These are phyloP conservation scores for Moricandia arvensis DNA, from an alignment of 345 rosid species.

Conservation along the genomic window DNA sequence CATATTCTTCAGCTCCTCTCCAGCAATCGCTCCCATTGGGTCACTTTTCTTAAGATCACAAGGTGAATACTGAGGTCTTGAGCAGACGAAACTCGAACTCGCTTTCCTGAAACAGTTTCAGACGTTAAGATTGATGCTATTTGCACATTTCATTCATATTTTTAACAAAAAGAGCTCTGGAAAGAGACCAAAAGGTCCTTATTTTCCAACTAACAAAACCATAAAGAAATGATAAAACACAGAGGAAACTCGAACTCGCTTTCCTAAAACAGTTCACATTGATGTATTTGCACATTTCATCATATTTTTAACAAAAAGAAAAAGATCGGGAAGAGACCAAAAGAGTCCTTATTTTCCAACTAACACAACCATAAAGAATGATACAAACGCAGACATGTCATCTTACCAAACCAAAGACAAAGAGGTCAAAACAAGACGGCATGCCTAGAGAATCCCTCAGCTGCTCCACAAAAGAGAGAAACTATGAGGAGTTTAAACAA, in stretches of 20 bases:
- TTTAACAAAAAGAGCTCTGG: conserved; percentile 34
- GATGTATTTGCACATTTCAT: conserved; percentile 46
- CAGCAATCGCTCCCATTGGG: conserved; percentile 78
- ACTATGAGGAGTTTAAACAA: neutral
- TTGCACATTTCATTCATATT: conserved; percentile 42
- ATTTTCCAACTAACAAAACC: conserved; percentile 51
- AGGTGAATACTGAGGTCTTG: conserved; percentile 28
- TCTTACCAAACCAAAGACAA: conserved; percentile 40
- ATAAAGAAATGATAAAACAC: conserved; percentile 38
- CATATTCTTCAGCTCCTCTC: conserved; percentile 65
- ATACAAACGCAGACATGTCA: conserved; percentile 34
- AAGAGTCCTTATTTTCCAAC: conserved; percentile 46
- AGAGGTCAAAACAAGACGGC: conserved; percentile 34
- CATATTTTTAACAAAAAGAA: conserved; percentile 31
- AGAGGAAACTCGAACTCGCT: conserved; percentile 16
- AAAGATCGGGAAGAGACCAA: conserved; percentile 48
- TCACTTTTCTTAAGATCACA: conserved; percentile 32
- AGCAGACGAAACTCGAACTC: conserved; percentile 21
- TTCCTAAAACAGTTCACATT: neutral
- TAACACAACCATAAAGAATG: conserved; percentile 45
- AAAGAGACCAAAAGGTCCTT: conserved; percentile 45
- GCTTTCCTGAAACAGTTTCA: conserved; percentile 42
- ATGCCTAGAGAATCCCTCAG: conserved; percentile 1
- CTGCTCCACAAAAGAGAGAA: neutral
- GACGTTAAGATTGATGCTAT: conserved; percentile 38